A percentile compares a stretch with the other conserved stretches of the same genome.
phyloP scores from a whole-genome alignment of 1,139 yeast genomes.

The Wickerhamomyces sp. region DNA sequence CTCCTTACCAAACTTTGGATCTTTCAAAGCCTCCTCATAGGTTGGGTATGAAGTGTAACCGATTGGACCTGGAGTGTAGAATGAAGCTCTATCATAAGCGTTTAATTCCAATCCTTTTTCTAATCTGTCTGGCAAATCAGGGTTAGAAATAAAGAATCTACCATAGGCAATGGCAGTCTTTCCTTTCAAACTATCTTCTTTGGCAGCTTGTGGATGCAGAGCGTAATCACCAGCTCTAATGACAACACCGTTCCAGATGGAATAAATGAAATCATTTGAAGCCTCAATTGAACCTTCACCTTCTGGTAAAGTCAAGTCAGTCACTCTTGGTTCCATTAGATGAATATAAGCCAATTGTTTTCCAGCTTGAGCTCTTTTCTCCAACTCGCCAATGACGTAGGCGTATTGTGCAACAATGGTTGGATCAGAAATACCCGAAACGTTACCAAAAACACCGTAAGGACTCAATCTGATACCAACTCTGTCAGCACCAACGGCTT shows the following conservation, averaged over 20 bases:
- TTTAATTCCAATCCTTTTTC: conserved; percentile 38
- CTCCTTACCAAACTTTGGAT: conserved; percentile 9
- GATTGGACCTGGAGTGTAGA: conserved; percentile 26
- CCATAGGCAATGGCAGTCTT: conserved; percentile 42
- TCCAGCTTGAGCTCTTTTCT: conserved; percentile 32
- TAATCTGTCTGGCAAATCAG: conserved; percentile 45
- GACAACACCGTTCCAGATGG: conserved; percentile 35
- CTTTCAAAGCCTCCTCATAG: too few relatives aligned
- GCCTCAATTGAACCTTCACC: conserved; percentile 3
- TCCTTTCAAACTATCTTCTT: conserved; percentile 22
- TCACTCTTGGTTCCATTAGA: conserved; percentile 46
- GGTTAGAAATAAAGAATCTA: conserved; percentile 46
- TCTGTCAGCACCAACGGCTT: conserved; percentile 34
- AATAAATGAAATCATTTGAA: conserved; percentile 20
- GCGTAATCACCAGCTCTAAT: conserved; percentile 44
- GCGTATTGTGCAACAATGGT: conserved; percentile 29
- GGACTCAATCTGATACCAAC: conserved; percentile 38
- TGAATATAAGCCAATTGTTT: conserved; percentile 46
- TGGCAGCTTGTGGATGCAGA: too few relatives aligned
- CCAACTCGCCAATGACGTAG: conserved; percentile 32
- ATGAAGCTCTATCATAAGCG: conserved; percentile 33
- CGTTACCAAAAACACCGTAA: conserved; percentile 15
- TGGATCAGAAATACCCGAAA: conserved; percentile 19
- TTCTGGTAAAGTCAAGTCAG: conserved; percentile 20
- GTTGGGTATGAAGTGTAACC: conserved; percentile 25